Evolutionary conservation across 345 rosid species (phyloP), one percentile per base, ranked within the genome.

Genomic region (Raphanus sativus): DNA sequence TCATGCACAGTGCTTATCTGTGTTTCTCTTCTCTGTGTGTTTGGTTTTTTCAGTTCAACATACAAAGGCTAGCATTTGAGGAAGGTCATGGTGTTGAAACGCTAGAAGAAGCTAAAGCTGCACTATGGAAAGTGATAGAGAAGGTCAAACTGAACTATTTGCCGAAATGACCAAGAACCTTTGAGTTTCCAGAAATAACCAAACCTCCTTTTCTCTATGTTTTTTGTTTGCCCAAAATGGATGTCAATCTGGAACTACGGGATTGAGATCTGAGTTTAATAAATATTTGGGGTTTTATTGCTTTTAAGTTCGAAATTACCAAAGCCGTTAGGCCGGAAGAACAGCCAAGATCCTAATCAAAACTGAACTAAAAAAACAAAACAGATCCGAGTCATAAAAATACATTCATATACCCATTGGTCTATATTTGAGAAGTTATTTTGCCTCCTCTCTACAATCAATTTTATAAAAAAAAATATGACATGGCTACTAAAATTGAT

Each of bases 41-140:
- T 60, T 76, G 33, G 1, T 25, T 74, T 67, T 62, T 56, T 65
- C 82, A 92, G 97, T 95, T 95, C 82, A 95, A 85, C 82, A 75
- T 95, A 69, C 97, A 89, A 83, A 89, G 99, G 87, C 66, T 92
- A 78, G 78, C 97, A 36, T 95, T 95, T 76, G 98, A 92, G 40
- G 94, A 85, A 67, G 96, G 92, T 36, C 85, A 84, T 12, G 75
- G 77, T 12, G 87, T 95, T 30, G 94, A 92, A 83, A 95, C 94
- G n/a, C 62, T 95, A 33, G 99, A 91, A 78, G 92, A 92, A 85
- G 99, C 99, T 29, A 92, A 95, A 80, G 71, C 86, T 80, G 98
- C 98, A 55, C 70, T 92, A 13, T 72, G 87, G 89, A 91, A 87
- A 77, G 83, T 95, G 73, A 79, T 95, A 65, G 81, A 92, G 32